Evolutionary conservation across 305 asterid species (phyloP).

Genomic region (Fraxinus sp.): DNA sequence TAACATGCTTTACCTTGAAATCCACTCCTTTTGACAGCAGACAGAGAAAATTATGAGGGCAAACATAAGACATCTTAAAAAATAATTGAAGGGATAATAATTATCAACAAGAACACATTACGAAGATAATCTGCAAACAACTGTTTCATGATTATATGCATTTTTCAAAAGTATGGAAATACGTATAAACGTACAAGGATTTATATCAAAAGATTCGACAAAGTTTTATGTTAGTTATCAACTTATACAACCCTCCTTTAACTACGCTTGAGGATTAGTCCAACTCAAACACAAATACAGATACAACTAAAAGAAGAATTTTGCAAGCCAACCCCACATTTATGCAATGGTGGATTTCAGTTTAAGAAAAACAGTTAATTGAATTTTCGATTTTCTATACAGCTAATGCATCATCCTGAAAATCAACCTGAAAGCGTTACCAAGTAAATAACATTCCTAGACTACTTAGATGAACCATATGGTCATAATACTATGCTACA

Average conservation of each 20-base stretch:
- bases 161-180: not conserved
- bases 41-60: not conserved
- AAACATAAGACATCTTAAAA: not conserved
- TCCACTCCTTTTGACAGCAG: constrained; percentile 48
- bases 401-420: not conserved
- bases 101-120: not conserved
- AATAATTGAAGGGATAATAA: not conserved
- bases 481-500: not conserved
- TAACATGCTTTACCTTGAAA: constrained; percentile 87
- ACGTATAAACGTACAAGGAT: not conserved
- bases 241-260: not conserved
- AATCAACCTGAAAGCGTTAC: not conserved
- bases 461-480: not conserved
- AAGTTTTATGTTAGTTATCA: not conserved
- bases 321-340: not conserved
- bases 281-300: not conserved
- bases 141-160: not conserved
- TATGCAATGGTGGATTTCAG: not conserved
- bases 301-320: not conserved
- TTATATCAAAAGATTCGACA: not conserved
- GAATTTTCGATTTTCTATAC: not conserved
- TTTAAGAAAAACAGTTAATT: not conserved
- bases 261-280: not conserved
- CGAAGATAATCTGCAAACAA: not conserved
- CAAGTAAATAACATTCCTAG: not conserved